Evolutionary conservation across 164 flowering plant genomes (phyloP).

Genomic region (Cinnamomum micranthum): DNA sequence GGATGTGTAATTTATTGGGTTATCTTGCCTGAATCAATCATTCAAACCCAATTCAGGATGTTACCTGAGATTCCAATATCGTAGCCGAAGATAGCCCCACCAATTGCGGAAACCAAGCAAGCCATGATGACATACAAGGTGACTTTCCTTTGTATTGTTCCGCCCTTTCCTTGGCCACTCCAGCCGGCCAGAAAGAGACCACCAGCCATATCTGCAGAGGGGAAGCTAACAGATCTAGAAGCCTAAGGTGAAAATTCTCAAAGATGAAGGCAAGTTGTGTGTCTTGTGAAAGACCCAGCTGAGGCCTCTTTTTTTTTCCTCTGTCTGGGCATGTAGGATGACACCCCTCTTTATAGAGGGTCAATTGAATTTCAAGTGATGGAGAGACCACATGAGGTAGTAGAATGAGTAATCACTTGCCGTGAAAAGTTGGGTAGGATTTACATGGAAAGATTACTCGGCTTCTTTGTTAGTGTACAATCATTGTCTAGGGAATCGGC

Average conservation of each 20-base stretch:
- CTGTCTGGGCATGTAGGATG: too few species aligned
- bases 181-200: constrained; percentile 30
- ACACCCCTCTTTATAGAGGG: too few species aligned
- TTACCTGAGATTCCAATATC: constrained; percentile 42
- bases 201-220: constrained; percentile 27
- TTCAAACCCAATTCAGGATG: not conserved
- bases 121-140: constrained; percentile 32
- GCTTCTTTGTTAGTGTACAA: too few species aligned
- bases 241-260: not conserved
- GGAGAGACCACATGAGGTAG: too few species aligned
- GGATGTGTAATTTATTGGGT: not conserved
- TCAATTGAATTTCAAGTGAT: too few species aligned
- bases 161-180: constrained; percentile 40
- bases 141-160: constrained; percentile 29
- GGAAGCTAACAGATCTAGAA: not conserved
- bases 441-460: too few species aligned
- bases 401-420: too few species aligned
- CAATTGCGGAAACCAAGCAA: constrained; percentile 32
- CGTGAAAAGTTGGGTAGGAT: too few species aligned
- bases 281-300: too few species aligned
- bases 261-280: too few species aligned
- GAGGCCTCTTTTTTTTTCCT: too few species aligned
- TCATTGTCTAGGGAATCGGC: too few species aligned
- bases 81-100: constrained; percentile 36
- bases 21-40: not conserved